A percentile compares a stretch with the other conserved stretches of the same genome.
These are phyloP conservation scores for Candida sp. DNA, from an alignment of 1,139 yeast genomes.

Conservation along the genomic window DNA sequence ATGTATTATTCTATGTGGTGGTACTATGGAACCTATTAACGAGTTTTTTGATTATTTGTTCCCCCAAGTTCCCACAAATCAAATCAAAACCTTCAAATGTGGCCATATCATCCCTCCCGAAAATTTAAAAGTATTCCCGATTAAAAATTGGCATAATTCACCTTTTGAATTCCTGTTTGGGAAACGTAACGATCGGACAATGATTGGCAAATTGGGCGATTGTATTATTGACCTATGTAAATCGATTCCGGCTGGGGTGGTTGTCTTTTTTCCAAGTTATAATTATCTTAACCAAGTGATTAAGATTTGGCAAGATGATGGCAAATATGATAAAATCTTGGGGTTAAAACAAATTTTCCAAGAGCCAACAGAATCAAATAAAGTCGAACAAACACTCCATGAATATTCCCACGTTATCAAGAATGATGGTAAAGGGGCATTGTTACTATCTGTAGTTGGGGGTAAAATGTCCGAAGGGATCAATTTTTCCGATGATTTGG, in stretches of 20 bases:
- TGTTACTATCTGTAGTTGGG: constrained; percentile 84
- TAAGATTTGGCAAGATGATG: constrained; percentile 46
- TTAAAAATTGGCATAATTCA: constrained; percentile 22
- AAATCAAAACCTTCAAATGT: constrained; percentile 62
- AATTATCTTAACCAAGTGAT: constrained; percentile 56
- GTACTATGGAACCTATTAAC: constrained; percentile 89
- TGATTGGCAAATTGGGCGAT: constrained; percentile 54
- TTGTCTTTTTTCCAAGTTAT: constrained; percentile 85
- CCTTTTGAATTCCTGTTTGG: constrained; percentile 68
- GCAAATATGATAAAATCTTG: constrained; percentile 28
- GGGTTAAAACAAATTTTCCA: constrained; percentile 44
- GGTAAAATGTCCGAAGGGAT: constrained; percentile 96
- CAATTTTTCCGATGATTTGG: constrained; percentile 81
- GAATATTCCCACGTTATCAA: constrained; percentile 44
- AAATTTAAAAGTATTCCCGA: constrained; percentile 60
- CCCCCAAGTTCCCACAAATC: constrained; percentile 45
- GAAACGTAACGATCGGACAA: constrained; percentile 44
- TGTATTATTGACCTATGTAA: constrained; percentile 39
- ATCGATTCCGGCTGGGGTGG: constrained; percentile 72
- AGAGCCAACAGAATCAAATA: constrained; percentile 49
- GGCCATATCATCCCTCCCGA: constrained; percentile 80
- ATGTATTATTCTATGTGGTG: constrained; percentile 86
- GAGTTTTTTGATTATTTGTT: constrained; percentile 68
- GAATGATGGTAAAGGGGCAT: constrained; percentile 47
- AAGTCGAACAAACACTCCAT: constrained; percentile 43